Evolutionary conservation across 1,284 basidiomycete species (phyloP).

Genomic region (Ustilago tritici): DNA sequence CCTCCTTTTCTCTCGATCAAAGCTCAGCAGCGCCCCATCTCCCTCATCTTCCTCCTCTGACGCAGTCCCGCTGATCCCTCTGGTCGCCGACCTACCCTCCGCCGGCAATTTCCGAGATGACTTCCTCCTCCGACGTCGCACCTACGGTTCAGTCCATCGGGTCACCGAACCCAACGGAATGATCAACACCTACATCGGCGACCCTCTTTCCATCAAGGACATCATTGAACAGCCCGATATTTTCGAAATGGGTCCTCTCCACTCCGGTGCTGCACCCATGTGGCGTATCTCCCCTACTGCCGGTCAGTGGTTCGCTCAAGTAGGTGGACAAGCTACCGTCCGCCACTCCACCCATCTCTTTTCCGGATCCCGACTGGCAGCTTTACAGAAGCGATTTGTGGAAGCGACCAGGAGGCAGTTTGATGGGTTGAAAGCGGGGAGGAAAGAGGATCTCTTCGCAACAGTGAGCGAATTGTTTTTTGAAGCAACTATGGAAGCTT

Average conservation of each 20-base stretch:
- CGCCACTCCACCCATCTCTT: constrained; percentile 13
- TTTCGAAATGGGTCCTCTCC: constrained; percentile 15
- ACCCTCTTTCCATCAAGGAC: constrained; percentile 23
- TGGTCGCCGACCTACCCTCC: neutral
- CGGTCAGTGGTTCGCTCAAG: constrained; percentile 17
- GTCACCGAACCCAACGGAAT: constrained; percentile 7
- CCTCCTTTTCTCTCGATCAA: neutral
- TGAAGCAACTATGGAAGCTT: constrained; percentile 25
- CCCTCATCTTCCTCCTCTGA: neutral
- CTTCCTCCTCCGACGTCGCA: neutral
- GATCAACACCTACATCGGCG: constrained; percentile 13
- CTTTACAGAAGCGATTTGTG: constrained; percentile 20
- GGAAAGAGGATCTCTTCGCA: constrained; percentile 1
- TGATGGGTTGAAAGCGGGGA: neutral
- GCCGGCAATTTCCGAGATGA: constrained; percentile 13
- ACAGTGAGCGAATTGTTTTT: constrained; percentile 8
- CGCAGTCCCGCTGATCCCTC: neutral
- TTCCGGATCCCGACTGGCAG: constrained; percentile 10
- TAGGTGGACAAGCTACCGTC: constrained; percentile 12
- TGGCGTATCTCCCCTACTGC: constrained; percentile 12
- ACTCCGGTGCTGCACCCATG: constrained; percentile 21
- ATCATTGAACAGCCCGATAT: constrained; percentile 8
- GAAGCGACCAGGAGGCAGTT: neutral
- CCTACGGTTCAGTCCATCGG: constrained; percentile 12
- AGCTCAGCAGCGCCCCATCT: neutral